phyloP scores from a whole-genome alignment of 1,139 yeast species.

The Yamadazyma buinensis region DNA sequence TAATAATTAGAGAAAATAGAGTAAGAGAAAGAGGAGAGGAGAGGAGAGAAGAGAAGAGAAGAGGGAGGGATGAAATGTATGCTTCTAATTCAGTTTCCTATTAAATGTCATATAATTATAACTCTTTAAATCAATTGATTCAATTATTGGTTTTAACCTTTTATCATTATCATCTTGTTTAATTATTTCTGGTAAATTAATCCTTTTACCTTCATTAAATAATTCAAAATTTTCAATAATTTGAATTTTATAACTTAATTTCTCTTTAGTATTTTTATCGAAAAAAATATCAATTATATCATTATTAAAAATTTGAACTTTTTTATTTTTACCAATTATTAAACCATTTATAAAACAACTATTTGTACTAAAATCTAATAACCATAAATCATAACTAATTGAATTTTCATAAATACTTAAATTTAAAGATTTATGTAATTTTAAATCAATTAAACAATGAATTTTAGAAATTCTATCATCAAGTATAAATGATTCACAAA shows the following conservation, averaged over 20 bases:
- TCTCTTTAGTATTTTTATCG: conserved; percentile 50
- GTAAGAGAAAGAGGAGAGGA: too few relatives aligned
- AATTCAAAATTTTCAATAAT: conserved; percentile 57
- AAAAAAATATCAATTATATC: conserved; percentile 65
- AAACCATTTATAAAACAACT: conserved; percentile 67
- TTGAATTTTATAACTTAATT: conserved; percentile 49
- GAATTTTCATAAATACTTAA: conserved; percentile 58
- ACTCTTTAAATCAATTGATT: conserved; percentile 5
- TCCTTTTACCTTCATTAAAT: conserved; percentile 37
- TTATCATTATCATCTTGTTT: conserved; percentile 27
- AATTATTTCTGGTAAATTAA: conserved; percentile 15
- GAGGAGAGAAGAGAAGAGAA: too few relatives aligned
- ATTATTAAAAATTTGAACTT: conserved; percentile 57
- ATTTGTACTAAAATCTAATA: conserved; percentile 75
- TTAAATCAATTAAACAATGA: conserved; percentile 68
- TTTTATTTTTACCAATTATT: conserved; percentile 58
- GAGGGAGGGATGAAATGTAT: too few relatives aligned
- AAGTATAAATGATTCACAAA: conserved; percentile 54
- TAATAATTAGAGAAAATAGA: too few relatives aligned
- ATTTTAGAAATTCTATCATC: conserved; percentile 80
- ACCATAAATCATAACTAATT: conserved; percentile 74
- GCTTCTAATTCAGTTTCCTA: too few relatives aligned
- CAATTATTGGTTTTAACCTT: conserved; percentile 27
- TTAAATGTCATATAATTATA: too few relatives aligned
- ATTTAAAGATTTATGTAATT: conserved; percentile 53